Conservation (phyloP, 2,329 filamentous ascomycete genomes). For the Hymenoscyphus infarciens region DNA sequence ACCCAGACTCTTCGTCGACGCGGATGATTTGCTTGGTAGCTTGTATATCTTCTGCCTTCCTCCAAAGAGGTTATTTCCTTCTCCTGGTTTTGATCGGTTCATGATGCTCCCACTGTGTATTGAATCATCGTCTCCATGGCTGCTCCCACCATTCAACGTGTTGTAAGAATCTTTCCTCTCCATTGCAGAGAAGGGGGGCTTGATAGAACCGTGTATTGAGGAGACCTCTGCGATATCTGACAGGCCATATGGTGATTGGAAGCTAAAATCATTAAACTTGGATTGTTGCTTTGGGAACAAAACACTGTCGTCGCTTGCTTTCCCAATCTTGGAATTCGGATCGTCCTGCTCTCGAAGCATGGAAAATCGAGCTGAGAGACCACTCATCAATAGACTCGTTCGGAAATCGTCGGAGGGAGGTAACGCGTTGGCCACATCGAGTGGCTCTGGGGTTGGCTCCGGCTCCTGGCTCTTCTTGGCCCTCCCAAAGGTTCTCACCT, state of each 20-base stretch:
- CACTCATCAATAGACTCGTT: conserved; percentile 93
- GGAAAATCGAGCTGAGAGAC: conserved; percentile 89
- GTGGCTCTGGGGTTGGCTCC: conserved; percentile 54
- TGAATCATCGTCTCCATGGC: conserved; percentile 60
- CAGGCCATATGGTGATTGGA: conserved; percentile 47
- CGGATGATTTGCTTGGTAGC: conserved; percentile 55
- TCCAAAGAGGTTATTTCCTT: conserved; percentile 91
- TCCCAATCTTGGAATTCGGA: conserved; percentile 81
- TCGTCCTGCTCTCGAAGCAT: conserved; percentile 96
- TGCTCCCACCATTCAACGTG: conserved; percentile 40
- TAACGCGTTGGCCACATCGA: conserved; percentile 71
- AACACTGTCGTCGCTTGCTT: conserved; percentile 93
- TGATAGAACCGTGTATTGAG: conserved; percentile 64
- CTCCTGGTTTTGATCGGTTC: conserved; percentile 73
- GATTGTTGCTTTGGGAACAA: conserved; percentile 76
- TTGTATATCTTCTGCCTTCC: conserved; percentile 95
- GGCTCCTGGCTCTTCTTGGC: conserved; percentile 45
- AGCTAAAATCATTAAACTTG: conserved; percentile 63
- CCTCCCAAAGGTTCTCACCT: conserved; percentile 53
- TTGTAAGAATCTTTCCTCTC: conserved; percentile 62
- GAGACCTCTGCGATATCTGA: conserved; percentile 88
- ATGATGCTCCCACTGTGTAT: conserved; percentile 68
- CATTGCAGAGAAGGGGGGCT: conserved; percentile 50
- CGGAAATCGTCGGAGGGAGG: conserved; percentile 87
- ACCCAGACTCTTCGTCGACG: conserved; percentile 41